Evolutionary conservation across 1,284 basidiomycete genomes (phyloP).

Genomic region (Malassezia yamatoensis): DNA sequence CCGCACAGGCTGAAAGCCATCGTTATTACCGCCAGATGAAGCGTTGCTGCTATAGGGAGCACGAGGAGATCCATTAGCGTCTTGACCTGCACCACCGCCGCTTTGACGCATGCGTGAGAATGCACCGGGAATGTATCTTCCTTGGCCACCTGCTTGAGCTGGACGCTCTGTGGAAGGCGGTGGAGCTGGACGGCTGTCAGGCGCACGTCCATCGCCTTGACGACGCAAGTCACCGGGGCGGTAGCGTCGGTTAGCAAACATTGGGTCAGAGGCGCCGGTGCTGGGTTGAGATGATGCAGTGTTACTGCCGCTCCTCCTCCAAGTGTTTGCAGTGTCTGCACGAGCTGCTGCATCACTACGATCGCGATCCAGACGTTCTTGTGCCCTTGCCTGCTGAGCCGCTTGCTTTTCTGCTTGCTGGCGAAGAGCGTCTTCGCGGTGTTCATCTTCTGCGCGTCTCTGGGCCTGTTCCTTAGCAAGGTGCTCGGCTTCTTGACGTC

Average conservation of each 20-base stretch:
- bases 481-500: conserved; percentile 34
- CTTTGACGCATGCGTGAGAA: conserved; percentile 16
- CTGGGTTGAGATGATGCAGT: conserved; percentile 1
- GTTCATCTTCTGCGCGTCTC: conserved; percentile 44
- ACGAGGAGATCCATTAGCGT: neutral
- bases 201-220: neutral
- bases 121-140: conserved; percentile 13
- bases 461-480: conserved; percentile 41
- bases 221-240: conserved; percentile 15
- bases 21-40: neutral
- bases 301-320: conserved; percentile 9
- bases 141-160: neutral
- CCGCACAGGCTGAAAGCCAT: conserved; percentile 15
- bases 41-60: too few species aligned
- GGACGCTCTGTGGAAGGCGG: conserved; percentile 2
- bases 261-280: conserved; percentile 12
- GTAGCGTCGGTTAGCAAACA: conserved; percentile 19
- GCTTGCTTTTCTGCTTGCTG: conserved; percentile 34
- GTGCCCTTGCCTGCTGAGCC: conserved; percentile 32
- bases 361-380: conserved; percentile 16
- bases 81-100: neutral
- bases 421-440: conserved; percentile 37
- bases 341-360: conserved; percentile 1
- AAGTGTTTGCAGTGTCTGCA: conserved; percentile 4
- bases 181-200: conserved; percentile 1